phyloP scores from a whole-genome alignment of 305 asterid genomes.

The Fraxinus velutina region DNA sequence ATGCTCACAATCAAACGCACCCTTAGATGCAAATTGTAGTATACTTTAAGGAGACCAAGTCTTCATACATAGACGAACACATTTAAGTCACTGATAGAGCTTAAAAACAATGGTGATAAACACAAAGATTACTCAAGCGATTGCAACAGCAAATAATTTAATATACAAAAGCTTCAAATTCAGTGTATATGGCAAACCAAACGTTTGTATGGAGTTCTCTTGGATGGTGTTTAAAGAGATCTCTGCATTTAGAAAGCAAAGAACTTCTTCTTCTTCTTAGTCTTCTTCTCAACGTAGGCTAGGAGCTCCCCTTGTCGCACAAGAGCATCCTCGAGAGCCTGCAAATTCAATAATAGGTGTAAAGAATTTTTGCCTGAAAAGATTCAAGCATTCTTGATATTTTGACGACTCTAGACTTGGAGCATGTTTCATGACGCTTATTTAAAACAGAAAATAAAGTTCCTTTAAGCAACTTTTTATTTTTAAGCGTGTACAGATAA shows the following conservation, averaged over 20 bases:
- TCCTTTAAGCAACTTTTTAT: not conserved
- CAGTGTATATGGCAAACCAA: not conserved
- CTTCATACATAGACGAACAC: not conserved
- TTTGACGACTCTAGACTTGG: not conserved
- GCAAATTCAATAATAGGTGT: conserved; percentile 12
- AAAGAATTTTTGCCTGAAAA: not conserved
- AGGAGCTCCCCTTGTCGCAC: conserved; percentile 61
- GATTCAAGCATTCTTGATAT: not conserved
- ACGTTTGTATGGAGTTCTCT: conserved; percentile 20
- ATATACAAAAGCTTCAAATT: conserved; percentile 18
- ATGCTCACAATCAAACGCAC: not conserved
- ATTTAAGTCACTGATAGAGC: not conserved
- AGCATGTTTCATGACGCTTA: not conserved
- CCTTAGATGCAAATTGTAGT: not conserved
- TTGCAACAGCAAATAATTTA: conserved; percentile 11
- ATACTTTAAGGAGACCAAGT: not conserved
- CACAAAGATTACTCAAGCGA: conserved; percentile 16
- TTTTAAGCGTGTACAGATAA: not conserved
- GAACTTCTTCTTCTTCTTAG: conserved; percentile 66
- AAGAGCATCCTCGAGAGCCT: conserved; percentile 62
- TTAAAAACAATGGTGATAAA: conserved; percentile 14
- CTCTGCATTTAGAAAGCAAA: conserved; percentile 50
- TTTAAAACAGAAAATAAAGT: not conserved
- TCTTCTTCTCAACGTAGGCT: conserved; percentile 65
- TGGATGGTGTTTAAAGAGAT: conserved; percentile 3